A percentile compares a stretch with the other conserved stretches of the same genome.
Conservation (phyloP, 306 rosid species). For the Chamaecrista fasciculata region DNA sequence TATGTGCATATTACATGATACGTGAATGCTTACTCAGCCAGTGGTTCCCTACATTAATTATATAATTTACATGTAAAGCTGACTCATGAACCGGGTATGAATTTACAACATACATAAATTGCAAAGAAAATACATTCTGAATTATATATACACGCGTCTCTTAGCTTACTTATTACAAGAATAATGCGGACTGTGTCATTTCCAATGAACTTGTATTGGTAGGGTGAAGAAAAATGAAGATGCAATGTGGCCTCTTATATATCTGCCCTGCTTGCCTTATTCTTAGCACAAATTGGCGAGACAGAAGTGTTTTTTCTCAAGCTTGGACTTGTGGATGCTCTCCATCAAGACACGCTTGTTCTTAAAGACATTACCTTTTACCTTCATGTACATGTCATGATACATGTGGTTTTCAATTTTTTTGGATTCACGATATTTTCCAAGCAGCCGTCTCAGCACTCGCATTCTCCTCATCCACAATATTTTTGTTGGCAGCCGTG, state of each 20-base stretch:
- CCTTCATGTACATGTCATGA: conserved; percentile 41
- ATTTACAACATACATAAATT: background rate
- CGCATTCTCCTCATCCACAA: conserved; percentile 21
- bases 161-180: no score
- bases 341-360: conserved; percentile 49
- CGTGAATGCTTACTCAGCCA: conserved; percentile 29
- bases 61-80: background rate
- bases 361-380: conserved; percentile 48
- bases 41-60: conserved; percentile 39
- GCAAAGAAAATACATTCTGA: background rate
- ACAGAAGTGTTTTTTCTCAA: conserved; percentile 45
- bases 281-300: conserved; percentile 47
- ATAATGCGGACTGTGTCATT: background rate
- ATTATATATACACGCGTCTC: no score
- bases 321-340: conserved; percentile 50
- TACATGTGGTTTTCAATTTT: conserved; percentile 13
- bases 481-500: conserved; percentile 42
- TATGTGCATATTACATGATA: background rate
- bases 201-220: background rate
- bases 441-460: conserved; percentile 2
- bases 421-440: conserved; percentile 3
- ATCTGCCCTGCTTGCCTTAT: conserved; percentile 55
- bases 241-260: no score
- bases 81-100: background rate
- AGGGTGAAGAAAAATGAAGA: background rate